Base-by-base conservation (phyloP, 108 stramenopile species). In the Discostella stelligeroides region DNA sequence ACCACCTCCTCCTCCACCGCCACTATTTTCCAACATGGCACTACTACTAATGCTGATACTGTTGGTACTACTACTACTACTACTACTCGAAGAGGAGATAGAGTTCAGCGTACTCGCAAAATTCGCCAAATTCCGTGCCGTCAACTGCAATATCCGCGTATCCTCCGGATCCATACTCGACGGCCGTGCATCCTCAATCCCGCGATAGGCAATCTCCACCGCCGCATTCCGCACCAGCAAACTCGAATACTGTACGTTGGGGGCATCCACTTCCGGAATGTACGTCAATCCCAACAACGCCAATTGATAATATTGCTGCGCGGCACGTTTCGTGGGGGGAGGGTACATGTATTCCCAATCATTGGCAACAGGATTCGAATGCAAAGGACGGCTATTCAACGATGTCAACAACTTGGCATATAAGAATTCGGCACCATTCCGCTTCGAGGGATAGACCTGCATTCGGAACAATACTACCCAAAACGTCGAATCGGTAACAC, bases 391-490 rank as follows among this genome's bases (percentile, higher is more conserved):
- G 3, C 89, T 82, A 54, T 95, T 95, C 72, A 95, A 64, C 6
- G 86, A 76, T 1, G 95, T 88, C 57, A 95, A 73, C 11, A 95
- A 81, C 59, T 89, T 88, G 4, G 92, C 91, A 78, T 95, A 95
- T 45, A 95, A 60, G 66, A 95, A 87, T 29, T 82, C 80, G 10
- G 95, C 90, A 53, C 76, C 82, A 71, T 95, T 92, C 63, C 84
- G 88, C 45, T 82, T 89, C 34, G 80, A 82, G 3, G 95, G 95
- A 56, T 95, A 95, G 12, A 95, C 89, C 63, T 95, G 95, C 89
- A 95, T 89, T 13, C 95, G 84, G 80, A 95, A 95, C 9, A 95
- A 77, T 70, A 95, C 37, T 0, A 85, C 88, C 95, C 95, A 95
- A 66, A 95, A 95, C 13, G 91, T 89, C 12, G 86, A 86, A 78